Base-by-base conservation (phyloP, 176 grass and related monocot species). In the Hyparrhenia diplandra region DNA sequence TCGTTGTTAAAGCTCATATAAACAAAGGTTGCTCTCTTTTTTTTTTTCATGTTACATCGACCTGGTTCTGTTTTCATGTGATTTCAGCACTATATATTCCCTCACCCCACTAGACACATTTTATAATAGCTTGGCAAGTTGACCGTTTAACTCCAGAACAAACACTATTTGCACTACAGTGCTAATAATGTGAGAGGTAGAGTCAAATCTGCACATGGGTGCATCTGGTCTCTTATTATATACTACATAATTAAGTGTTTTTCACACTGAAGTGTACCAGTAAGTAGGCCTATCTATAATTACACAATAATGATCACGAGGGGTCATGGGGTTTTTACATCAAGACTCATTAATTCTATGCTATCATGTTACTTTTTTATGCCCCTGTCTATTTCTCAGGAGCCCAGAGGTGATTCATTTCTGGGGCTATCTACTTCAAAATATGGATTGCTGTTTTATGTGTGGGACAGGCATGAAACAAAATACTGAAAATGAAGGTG, bases 401-500 rank as follows among this genome's bases (percentile, higher is more conserved):
- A 60, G 34, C 45, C 67, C 45, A 72, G 57, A 45, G 57, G 40
- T 49, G 30, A n/a, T 78, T 45, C 43, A 77, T 23, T 64, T 65
- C 71, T 13, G 7, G 16, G 28, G 3, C 6, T 23, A 52, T 32
- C 62, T 13, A 75, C 76, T 82, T 13, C 16, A 59, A 78, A 52
- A 52, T 18, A 89, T 89, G 88, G 28, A 46, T 67, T 89, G 59
- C 36, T 89, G 87, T 40, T 82, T 89, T 60, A 78, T 78, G 67
- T 86, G 73, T 67, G 67, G 73, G 55, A 78, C 75, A 21, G 51
- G 60, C 35, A 67, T n/a, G 6, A 17, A 74, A 67, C 72, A 78
- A 78, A 82, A 75, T 67, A 67, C 66, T 78, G 83, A 82, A 73
- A 59, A 55, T 43, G 87, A 85, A 81, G 55, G 83, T 85, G 59